Conservation (phyloP, 2,329 filamentous ascomycete species). For the Alternaria solani region DNA sequence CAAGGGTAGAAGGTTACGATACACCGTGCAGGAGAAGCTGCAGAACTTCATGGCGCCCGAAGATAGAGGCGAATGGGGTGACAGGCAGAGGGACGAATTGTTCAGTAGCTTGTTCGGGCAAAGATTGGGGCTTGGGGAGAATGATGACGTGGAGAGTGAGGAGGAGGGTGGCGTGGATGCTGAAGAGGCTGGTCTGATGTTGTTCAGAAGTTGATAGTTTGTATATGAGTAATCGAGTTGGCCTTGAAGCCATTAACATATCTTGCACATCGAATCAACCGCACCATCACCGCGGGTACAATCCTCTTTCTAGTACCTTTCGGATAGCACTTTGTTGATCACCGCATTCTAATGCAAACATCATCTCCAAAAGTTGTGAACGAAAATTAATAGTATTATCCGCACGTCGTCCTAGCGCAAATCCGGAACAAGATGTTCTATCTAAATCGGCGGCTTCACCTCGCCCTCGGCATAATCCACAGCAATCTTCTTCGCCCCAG, state of each 20-base stretch:
- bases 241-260: neutral
- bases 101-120: conserved; percentile 61
- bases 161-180: conserved; percentile 48
- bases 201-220: conserved; percentile 47
- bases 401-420: neutral
- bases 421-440: neutral
- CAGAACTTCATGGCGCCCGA: conserved; percentile 98
- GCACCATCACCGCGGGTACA: neutral
- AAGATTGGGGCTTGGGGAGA: conserved; percentile 54
- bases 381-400: neutral
- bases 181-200: conserved; percentile 48
- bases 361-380: neutral
- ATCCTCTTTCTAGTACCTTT: neutral
- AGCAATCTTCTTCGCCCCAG: conserved; percentile 18
- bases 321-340: neutral
- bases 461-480: conserved; percentile 22
- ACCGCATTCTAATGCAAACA: neutral
- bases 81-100: conserved; percentile 74
- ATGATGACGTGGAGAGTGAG: conserved; percentile 49
- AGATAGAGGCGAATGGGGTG: conserved; percentile 80
- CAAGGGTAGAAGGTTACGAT: conserved; percentile 93
- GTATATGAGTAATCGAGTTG: neutral
- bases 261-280: neutral
- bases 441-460: conserved; percentile 14
- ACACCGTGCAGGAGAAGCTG: conserved; percentile 94